Base-by-base conservation (phyloP, 2,329 filamentous ascomycete genomes). In the Hymenoscyphus linearis region DNA sequence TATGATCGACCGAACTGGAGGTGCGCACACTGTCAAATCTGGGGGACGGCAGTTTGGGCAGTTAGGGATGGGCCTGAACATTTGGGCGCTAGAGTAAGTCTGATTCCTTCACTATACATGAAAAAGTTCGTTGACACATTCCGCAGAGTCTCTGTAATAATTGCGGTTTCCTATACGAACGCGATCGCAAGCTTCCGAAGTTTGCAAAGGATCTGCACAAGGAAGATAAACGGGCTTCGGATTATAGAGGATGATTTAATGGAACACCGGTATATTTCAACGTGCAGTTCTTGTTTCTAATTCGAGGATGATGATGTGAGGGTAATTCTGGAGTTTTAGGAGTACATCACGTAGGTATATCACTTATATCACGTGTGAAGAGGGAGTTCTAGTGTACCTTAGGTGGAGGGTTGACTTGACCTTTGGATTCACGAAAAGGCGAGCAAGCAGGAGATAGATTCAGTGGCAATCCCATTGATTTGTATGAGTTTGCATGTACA, bases 1-100 rank as follows among this genome's bases (percentile, higher is more conserved):
- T 82, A 82, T 70, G 95, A 98, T 78, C 83, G 93, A 68, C 80
- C 84, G 65, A 86, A 82, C 52, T 99, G 95, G 95, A 85, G 91
- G 64, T 99, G 95, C 76, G 80, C 80, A 52, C 93, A 98, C 75
- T 99, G 95, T 74, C 82, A 82, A 63, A 86, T 97, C 36, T 93
- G 90, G 86, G 95, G 93, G 16, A 88, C 88, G 55, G 89, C 91
- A 31, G 91, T 97, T 9, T 99, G 95, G 95, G 93, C 91, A 55
- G 93, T 98, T 2, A 82, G 95, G 69, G 93, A 98, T 76, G 95
- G 95, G 26, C 44, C 44, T 50, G 44, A 50, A 50, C 95, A 95
- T 14, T 80, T 84, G 59, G 93, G 93, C 59, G 84, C 90, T 65
- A 88, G 90, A 76, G 91, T 95, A 79, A 82, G 89, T 77, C 25